Conservation (phyloP, 1,139 yeast species). For the Oligophagozyma castellii region DNA sequence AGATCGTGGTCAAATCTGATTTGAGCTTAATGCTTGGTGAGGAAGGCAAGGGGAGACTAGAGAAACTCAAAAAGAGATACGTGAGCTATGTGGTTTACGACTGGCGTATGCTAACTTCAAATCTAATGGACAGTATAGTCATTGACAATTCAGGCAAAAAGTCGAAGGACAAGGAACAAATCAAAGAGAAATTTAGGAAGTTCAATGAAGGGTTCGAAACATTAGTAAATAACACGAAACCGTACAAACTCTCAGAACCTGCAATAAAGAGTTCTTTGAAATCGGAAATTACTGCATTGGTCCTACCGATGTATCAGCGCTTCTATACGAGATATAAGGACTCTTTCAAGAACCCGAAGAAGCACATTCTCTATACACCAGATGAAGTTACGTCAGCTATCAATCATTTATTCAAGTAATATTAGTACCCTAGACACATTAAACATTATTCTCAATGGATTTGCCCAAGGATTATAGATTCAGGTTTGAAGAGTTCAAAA, state of each 20-base stretch:
- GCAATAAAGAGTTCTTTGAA: slow-evolving; percentile 35
- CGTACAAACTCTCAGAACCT: slow-evolving; percentile 53
- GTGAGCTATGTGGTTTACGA: slow-evolving; percentile 64
- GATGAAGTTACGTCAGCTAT: slow-evolving; percentile 19
- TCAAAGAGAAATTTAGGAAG: slow-evolving; percentile 71
- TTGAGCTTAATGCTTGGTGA: slow-evolving; percentile 42
- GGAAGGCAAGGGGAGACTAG: slow-evolving; percentile 50
- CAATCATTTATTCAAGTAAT: slow-evolving; percentile 23
- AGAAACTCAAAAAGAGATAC: slow-evolving; percentile 58
- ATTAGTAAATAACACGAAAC: slow-evolving; percentile 48
- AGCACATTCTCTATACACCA: slow-evolving; percentile 31
- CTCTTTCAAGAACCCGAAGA: slow-evolving; percentile 23
- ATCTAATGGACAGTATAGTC: slow-evolving; percentile 58
- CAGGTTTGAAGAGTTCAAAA: too few species aligned
- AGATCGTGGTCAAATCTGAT: slow-evolving; percentile 50
- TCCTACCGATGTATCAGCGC: slow-evolving; percentile 72
- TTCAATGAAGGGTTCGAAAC: slow-evolving; percentile 79
- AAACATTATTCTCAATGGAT: too few species aligned
- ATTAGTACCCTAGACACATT: too few species aligned
- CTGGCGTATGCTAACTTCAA: slow-evolving; percentile 72
- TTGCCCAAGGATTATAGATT: too few species aligned
- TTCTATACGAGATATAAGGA: slow-evolving; percentile 36
- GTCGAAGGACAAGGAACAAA: slow-evolving; percentile 65
- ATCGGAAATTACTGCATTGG: slow-evolving; percentile 33
- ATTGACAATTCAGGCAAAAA: slow-evolving; percentile 34